phyloP scores from a whole-genome alignment of 371 early-diverging fungal genomes.

The Conidiobolus incongruus region DNA sequence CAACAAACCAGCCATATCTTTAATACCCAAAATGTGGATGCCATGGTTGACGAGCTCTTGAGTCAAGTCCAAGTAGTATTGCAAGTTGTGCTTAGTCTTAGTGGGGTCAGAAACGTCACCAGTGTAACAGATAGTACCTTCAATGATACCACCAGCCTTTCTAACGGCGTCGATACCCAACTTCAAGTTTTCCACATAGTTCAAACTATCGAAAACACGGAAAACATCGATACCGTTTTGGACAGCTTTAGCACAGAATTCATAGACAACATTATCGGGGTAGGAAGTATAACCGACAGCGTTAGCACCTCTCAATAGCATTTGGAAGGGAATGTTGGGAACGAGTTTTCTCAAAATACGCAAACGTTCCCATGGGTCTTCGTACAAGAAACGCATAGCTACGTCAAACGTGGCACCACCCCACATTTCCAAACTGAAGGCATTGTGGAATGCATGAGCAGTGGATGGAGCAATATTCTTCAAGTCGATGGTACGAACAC shows the following conservation, averaged over 20 bases:
- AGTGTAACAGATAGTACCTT: conserved; percentile 82
- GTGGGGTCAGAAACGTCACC: conserved; percentile 76
- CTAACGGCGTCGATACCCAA: conserved; percentile 83
- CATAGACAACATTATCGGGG: conserved; percentile 88
- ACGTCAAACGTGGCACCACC: conserved; percentile 94
- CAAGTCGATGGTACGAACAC: conserved; percentile 76
- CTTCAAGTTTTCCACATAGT: conserved; percentile 84
- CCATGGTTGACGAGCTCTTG: conserved; percentile 71
- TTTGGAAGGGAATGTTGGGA: conserved; percentile 95
- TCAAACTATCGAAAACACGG: conserved; percentile 88
- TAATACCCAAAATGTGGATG: conserved; percentile 83
- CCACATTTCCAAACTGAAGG: conserved; percentile 82
- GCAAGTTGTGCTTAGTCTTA: conserved; percentile 49
- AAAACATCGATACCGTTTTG: conserved; percentile 84
- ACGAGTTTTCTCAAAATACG: conserved; percentile 50
- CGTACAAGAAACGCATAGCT: conserved; percentile 79
- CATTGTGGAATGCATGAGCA: conserved; percentile 61
- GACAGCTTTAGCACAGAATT: conserved; percentile 80
- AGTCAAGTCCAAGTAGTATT: conserved; percentile 83
- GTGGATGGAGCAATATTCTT: conserved; percentile 65
- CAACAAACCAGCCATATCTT: conserved; percentile 93
- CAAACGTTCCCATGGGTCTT: conserved; percentile 89
- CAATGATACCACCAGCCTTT: conserved; percentile 84
- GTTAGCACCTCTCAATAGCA: conserved; percentile 92
- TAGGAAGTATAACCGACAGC: conserved; percentile 94